These are phyloP conservation scores for Scheffersomyces lignicola DNA, from an alignment of 1,139 yeast species.

Conservation along the genomic window DNA sequence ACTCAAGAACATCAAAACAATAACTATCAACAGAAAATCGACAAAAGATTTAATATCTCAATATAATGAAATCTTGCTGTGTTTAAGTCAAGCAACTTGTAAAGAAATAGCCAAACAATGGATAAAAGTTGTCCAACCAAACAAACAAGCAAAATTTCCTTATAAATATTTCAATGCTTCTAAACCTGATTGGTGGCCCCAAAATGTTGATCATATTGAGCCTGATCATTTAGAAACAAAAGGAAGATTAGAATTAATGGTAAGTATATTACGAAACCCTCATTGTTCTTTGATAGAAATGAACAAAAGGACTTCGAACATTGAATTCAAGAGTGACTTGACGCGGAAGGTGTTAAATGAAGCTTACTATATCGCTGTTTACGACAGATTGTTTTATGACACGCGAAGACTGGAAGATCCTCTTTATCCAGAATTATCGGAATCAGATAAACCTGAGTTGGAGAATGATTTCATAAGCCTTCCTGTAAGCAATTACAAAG, in stretches of 20 bases:
- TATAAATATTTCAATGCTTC: slow-evolving; percentile 51
- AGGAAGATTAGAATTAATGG: slow-evolving; percentile 52
- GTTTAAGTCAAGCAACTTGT: slow-evolving; percentile 51
- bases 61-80: slow-evolving; percentile 17
- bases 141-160: slow-evolving; percentile 63
- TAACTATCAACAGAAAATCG: slow-evolving; percentile 7
- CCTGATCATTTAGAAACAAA: slow-evolving; percentile 70
- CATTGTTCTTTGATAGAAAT: slow-evolving; percentile 24
- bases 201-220: slow-evolving; percentile 56
- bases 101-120: slow-evolving; percentile 65
- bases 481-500: slow-evolving; percentile 17
- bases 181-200: slow-evolving; percentile 77
- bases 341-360: slow-evolving; percentile 22
- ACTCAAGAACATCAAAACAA: slow-evolving; percentile 9
- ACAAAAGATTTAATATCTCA: slow-evolving; percentile 10
- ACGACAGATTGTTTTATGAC: slow-evolving; percentile 25
- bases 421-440: slow-evolving; percentile 7
- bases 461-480: slow-evolving; percentile 9
- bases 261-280: slow-evolving; percentile 37
- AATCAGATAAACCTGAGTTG: slow-evolving; percentile 11
- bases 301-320: slow-evolving; percentile 14
- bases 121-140: slow-evolving; percentile 67
- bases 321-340: slow-evolving; percentile 11
- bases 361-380: slow-evolving; percentile 27
- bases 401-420: slow-evolving; percentile 11